Conservation (phyloP, 139 green algal genomes). For the Micractinium conductrix region DNA sequence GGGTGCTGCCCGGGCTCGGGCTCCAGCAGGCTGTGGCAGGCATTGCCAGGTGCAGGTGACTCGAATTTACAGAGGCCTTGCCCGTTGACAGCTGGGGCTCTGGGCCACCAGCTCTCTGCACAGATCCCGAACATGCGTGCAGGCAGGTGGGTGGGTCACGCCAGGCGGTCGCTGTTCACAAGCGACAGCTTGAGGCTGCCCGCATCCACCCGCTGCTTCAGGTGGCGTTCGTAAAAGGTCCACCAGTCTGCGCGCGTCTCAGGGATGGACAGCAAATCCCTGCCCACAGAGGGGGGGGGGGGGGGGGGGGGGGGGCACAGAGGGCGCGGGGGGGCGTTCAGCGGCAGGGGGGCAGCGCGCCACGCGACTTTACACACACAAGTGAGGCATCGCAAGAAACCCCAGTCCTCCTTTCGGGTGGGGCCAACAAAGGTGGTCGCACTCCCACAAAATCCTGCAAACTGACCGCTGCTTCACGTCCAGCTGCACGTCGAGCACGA, state of each 20-base stretch:
- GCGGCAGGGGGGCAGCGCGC: neutral
- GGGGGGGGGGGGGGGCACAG: neutral
- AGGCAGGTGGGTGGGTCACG: too few species aligned
- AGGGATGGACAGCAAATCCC: slow-evolving; percentile 54
- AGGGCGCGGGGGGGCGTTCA: neutral
- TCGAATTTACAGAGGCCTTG: too few species aligned
- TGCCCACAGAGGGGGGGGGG: neutral
- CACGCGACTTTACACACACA: neutral
- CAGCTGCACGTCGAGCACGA: slow-evolving; percentile 55
- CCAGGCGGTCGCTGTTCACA: slow-evolving; percentile 11
- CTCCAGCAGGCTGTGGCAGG: too few species aligned
- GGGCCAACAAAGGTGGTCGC: too few species aligned
- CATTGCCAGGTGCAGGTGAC: too few species aligned
- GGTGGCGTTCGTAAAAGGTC: slow-evolving; percentile 41
- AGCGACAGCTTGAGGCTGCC: slow-evolving; percentile 10
- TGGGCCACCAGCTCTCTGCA: too few species aligned
- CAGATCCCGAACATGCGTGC: too few species aligned
- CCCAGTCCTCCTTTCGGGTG: too few species aligned
- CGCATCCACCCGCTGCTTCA: slow-evolving; percentile 20
- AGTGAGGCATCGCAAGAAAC: too few species aligned
- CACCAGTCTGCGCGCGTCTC: slow-evolving; percentile 58
- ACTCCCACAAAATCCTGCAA: neutral
- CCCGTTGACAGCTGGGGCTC: too few species aligned
- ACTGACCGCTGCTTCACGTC: slow-evolving; percentile 58
- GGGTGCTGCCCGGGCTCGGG: too few species aligned